Conservation (phyloP, 202 grass and related monocot species). For the Bolboschoenoplectus hybrid region DNA sequence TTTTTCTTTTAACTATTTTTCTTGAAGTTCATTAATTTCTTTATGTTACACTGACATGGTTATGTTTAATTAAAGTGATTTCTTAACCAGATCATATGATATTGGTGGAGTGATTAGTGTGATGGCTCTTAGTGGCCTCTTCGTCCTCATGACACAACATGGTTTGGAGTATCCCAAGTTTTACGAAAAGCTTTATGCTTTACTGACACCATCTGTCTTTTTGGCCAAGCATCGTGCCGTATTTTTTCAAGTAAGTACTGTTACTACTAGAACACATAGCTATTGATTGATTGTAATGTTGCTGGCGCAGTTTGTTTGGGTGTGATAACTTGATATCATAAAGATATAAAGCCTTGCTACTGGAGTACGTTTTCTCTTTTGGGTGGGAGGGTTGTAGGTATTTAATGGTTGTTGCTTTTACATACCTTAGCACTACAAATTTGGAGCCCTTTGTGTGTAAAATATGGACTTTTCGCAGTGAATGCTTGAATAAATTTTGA, state of each 20-base stretch:
- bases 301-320: not conserved
- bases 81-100: constrained; percentile 97
- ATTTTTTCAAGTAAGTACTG: constrained; percentile 90
- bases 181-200: constrained; percentile 91
- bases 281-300: not conserved
- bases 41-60: constrained; percentile 38
- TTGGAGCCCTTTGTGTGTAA: not conserved
- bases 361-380: not conserved
- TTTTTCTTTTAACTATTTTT: constrained; percentile 25
- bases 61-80: constrained; percentile 72
- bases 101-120: constrained; percentile 98
- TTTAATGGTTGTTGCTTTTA: not conserved
- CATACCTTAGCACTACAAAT: constrained; percentile 1
- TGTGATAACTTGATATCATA: not conserved
- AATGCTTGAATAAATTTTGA: not conserved
- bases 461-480: too few species aligned
- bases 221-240: constrained; percentile 85
- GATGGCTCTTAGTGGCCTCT: constrained; percentile 94
- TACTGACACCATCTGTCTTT: constrained; percentile 82
- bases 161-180: constrained; percentile 92
- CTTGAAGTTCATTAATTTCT: constrained; percentile 26
- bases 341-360: not conserved
- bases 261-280: not conserved
- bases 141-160: constrained; percentile 94
- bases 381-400: not conserved